A percentile compares a stretch with the other conserved stretches of the same genome.
phyloP scores from a whole-genome alignment of 2,329 filamentous ascomycete species.

The Cadophora sp. region DNA sequence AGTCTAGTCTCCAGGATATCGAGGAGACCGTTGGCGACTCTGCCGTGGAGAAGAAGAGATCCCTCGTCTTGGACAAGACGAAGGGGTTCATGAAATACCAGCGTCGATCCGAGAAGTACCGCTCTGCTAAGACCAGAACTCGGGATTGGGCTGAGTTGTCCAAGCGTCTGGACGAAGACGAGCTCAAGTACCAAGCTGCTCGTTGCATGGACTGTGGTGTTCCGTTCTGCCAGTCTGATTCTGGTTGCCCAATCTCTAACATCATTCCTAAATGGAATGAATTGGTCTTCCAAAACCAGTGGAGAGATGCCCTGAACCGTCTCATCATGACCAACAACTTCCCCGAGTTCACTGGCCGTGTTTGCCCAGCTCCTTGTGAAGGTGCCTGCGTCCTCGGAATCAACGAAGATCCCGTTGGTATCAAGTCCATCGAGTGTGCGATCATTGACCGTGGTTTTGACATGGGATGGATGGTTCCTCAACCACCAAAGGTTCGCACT shows the following conservation, averaged over 20 bases:
- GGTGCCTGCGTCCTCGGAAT: conserved; percentile 96
- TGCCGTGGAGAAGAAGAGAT: conserved; percentile 86
- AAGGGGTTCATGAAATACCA: conserved; percentile 97
- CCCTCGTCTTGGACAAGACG: conserved; percentile 96
- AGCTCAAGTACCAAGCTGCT: conserved; percentile 95
- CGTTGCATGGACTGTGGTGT: conserved; percentile 99
- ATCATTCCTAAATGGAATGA: conserved; percentile 99
- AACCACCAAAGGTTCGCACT: conserved; percentile 77
- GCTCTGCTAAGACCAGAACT: conserved; percentile 79
- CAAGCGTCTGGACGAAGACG: conserved; percentile 86
- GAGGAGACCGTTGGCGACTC: conserved; percentile 89
- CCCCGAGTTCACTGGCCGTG: conserved; percentile 96
- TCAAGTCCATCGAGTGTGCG: conserved; percentile 97
- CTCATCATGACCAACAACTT: conserved; percentile 98
- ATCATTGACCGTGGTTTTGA: conserved; percentile 98
- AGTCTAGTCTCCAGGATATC: conserved; percentile 74
- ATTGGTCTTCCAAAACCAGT: conserved; percentile 74
- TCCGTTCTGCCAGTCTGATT: conserved; percentile 96
- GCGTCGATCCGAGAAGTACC: conserved; percentile 92
- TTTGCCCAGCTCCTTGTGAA: conserved; percentile 95
- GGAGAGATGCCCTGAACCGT: conserved; percentile 90
- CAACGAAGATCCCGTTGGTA: conserved; percentile 95
- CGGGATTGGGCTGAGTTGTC: conserved; percentile 95
- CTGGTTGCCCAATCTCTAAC: conserved; percentile 94
- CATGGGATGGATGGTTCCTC: conserved; percentile 96